A percentile compares a stretch with the other conserved stretches of the same genome.
Conservation (phyloP, 1,284 basidiomycete species). For the Stygiomarasmius scandens region DNA sequence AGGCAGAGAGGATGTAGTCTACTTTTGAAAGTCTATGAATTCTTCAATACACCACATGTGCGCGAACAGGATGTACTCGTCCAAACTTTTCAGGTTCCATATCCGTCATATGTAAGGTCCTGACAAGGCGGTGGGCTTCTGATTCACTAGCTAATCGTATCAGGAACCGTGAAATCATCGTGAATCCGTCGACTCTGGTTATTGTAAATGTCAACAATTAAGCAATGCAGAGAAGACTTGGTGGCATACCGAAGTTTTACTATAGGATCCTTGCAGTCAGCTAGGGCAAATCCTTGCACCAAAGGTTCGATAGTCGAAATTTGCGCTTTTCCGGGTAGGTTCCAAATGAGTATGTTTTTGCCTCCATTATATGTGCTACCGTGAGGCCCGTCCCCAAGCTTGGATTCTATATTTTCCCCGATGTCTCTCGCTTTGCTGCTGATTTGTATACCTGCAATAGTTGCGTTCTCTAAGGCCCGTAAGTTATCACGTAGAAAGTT, state of each 20-base stretch:
- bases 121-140: constrained; percentile 70
- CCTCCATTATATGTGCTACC: constrained; percentile 51
- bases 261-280: constrained; percentile 41
- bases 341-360: constrained; percentile 59
- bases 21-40: background rate
- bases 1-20: constrained; percentile 66
- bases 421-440: constrained; percentile 24
- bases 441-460: constrained; percentile 48
- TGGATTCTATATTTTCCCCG: constrained; percentile 14
- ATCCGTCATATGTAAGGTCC: constrained; percentile 61
- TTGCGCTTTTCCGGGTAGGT: constrained; percentile 54
- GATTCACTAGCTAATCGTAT: constrained; percentile 56
- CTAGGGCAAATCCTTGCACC: constrained; percentile 49
- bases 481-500: constrained; percentile 47
- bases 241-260: constrained; percentile 54
- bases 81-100: constrained; percentile 40
- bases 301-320: constrained; percentile 39
- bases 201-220: background rate
- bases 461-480: constrained; percentile 40
- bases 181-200: constrained; percentile 32
- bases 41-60: constrained; percentile 60
- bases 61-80: constrained; percentile 51
- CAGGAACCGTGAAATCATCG: constrained; percentile 51
- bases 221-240: background rate
- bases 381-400: constrained; percentile 54